Evolutionary conservation across 2,329 filamentous ascomycete genomes (phyloP), one percentile per base, ranked within the genome.

Genomic region (Aspergillus tamarii): DNA sequence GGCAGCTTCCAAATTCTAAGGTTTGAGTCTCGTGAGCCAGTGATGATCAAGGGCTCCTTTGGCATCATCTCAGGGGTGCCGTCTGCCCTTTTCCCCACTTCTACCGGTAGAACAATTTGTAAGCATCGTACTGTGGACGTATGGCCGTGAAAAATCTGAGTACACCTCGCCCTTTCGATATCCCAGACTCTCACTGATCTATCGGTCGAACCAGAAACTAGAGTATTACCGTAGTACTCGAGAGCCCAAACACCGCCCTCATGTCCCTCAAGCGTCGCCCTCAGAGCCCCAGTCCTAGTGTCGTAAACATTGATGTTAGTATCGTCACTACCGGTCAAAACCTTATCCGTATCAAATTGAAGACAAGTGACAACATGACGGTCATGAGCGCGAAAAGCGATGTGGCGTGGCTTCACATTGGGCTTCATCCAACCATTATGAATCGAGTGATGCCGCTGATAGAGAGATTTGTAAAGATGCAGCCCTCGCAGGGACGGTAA

Each of bases 111-210:
- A 50, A 99, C 83, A 62, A 99, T 98, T 75, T 98, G 94, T 65
- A 99, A 82, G 74, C 95, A 99, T 67, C 95, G 90, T 4, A 99
- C 95, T 16, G 95, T 99, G 48, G 94, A 98, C 11, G 95, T 99
- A 75, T 99, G 95, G 0, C 95, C 96, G 74, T 97, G 94, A 76
- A 99, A 99, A 0, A 97, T 90, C 75, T 99, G 95, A 12, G 94
- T 94, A 77, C 94, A 97, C 53, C 91, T 87, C 0, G 94, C 95
- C 71, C 91, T 91, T 74, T 96, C 93, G 67, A 99, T 97, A 75
- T 99, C 94, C 95, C 95, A 99, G 0, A 99, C 94, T n/a, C 95
- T 89, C n/a, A 99, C 95, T 12, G 95, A 96, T 54, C 95, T 87
- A 78, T 99, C 95, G 0, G 95, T 99, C 8, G 94, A 97, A 2